phyloP scores from a whole-genome alignment of 768 basidiomycete species.

The Pisolithus orientalis region DNA sequence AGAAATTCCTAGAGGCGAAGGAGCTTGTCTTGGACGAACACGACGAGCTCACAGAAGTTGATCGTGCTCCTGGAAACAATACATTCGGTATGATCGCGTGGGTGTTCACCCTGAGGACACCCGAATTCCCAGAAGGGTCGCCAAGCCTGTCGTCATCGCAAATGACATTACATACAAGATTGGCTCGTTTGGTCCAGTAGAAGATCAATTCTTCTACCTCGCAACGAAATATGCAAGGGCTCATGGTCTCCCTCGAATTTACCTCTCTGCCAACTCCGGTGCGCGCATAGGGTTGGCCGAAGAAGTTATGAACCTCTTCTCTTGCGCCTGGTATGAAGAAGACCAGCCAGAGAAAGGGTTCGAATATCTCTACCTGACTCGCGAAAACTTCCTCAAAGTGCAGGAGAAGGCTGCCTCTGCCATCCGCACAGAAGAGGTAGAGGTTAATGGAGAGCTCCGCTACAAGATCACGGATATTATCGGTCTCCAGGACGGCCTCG shows the following conservation, averaged over 20 bases:
- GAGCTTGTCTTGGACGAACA: slow-evolving; percentile 95
- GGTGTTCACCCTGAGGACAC: slow-evolving; percentile 89
- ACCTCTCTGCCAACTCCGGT: slow-evolving; percentile 98
- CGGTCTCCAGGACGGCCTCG: slow-evolving; percentile 94
- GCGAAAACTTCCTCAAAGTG: slow-evolving; percentile 83
- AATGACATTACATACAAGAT: slow-evolving; percentile 99
- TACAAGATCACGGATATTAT: slow-evolving; percentile 96
- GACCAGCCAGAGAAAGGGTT: slow-evolving; percentile 89
- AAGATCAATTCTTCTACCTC: slow-evolving; percentile 95
- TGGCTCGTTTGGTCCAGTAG: slow-evolving; percentile 92
- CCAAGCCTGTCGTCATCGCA: slow-evolving; percentile 80
- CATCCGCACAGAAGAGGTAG: slow-evolving; percentile 77
- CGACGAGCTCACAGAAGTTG: slow-evolving; percentile 85
- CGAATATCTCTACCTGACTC: slow-evolving; percentile 92
- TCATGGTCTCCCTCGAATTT: slow-evolving; percentile 87
- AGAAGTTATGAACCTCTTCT: slow-evolving; percentile 83
- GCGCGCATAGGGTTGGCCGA: slow-evolving; percentile 95
- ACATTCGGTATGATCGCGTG: slow-evolving; percentile 97
- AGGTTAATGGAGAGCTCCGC: slow-evolving; percentile 80
- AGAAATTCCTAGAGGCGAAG: slow-evolving; percentile 71
- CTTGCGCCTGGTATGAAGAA: slow-evolving; percentile 84
- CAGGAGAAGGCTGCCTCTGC: slow-evolving; percentile 77
- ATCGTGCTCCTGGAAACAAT: slow-evolving; percentile 90
- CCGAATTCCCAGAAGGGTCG: slow-evolving; percentile 92
- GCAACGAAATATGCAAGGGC: slow-evolving; percentile 90